phyloP scores from a whole-genome alignment of 768 basidiomycete species.

The Roridomyces roridus region DNA sequence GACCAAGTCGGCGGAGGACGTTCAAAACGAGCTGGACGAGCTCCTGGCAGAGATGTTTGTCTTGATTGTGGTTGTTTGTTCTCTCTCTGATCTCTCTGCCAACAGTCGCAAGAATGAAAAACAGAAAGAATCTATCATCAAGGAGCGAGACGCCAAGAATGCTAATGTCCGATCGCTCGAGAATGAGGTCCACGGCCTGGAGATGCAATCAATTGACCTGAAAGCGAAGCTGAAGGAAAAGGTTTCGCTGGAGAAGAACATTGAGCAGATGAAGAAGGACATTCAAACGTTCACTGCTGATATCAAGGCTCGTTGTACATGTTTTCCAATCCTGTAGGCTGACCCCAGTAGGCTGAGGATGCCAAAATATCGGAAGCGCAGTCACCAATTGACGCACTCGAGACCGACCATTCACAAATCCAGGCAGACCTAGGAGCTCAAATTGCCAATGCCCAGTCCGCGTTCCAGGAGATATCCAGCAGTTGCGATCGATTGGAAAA shows the following conservation, averaged over 20 bases:
- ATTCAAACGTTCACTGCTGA: slow-evolving; percentile 44
- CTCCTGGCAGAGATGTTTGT: slow-evolving; percentile 72
- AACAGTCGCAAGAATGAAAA: slow-evolving; percentile 69
- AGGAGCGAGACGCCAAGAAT: slow-evolving; percentile 69
- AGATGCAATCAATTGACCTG: slow-evolving; percentile 65
- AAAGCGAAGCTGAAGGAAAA: slow-evolving; percentile 66
- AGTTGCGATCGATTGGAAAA: slow-evolving; percentile 65
- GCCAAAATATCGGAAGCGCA: slow-evolving; percentile 63
- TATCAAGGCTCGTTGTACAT: slow-evolving; percentile 37
- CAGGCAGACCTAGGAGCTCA: slow-evolving; percentile 57
- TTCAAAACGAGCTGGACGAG: slow-evolving; percentile 76
- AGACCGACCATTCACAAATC: slow-evolving; percentile 55
- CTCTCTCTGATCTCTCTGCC: background rate
- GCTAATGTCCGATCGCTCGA: slow-evolving; percentile 59
- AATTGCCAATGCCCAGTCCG: slow-evolving; percentile 57
- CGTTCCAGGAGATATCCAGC: slow-evolving; percentile 69
- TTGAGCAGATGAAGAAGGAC: slow-evolving; percentile 65
- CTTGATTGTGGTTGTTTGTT: background rate
- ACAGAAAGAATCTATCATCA: slow-evolving; percentile 59
- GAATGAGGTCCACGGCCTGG: slow-evolving; percentile 64
- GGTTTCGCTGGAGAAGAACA: slow-evolving; percentile 57
- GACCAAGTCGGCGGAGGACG: slow-evolving; percentile 82
- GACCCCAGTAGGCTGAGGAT: slow-evolving; percentile 82
- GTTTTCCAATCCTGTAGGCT: no score
- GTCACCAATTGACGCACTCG: slow-evolving; percentile 68